Evolutionary conservation across 129 eudicot species (phyloP).

Genomic region (Lactuca saligna): DNA sequence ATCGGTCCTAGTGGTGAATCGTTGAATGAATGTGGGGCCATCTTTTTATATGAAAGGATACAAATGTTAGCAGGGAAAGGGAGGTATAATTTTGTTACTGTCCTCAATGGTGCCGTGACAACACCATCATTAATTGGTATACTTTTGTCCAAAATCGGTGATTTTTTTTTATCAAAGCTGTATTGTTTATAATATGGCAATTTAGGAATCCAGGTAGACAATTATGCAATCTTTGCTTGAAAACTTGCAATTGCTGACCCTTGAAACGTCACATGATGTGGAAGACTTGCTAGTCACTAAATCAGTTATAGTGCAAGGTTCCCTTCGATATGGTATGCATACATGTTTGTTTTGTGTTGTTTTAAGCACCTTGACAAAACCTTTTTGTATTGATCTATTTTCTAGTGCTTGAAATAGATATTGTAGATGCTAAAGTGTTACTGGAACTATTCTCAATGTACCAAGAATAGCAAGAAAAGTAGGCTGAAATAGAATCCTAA

Average conservation of each 20-base stretch:
- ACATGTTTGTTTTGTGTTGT: background rate
- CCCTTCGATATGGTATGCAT: conserved; percentile 56
- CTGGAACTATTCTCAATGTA: too few species aligned
- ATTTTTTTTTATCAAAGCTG: conserved; percentile 7
- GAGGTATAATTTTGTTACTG: conserved; percentile 68
- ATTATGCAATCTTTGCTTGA: conserved; percentile 47
- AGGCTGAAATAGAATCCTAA: too few species aligned
- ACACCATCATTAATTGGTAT: conserved; percentile 65
- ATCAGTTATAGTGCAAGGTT: conserved; percentile 65
- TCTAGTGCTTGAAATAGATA: too few species aligned
- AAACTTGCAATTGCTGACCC: conserved; percentile 61
- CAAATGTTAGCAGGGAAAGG: conserved; percentile 74
- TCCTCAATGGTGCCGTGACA: conserved; percentile 75
- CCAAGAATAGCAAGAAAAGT: too few species aligned
- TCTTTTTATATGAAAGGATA: conserved; percentile 53
- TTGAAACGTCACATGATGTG: conserved; percentile 62
- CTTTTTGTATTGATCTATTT: too few species aligned
- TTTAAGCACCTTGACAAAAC: background rate
- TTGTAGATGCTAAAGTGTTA: too few species aligned
- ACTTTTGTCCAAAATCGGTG: background rate
- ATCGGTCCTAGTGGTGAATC: conserved; percentile 53
- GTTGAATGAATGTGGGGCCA: conserved; percentile 47
- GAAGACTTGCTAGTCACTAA: conserved; percentile 80
- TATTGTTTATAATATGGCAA: conserved; percentile 7
- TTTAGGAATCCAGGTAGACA: conserved; percentile 36